phyloP scores from a whole-genome alignment of 1,284 basidiomycete genomes.

The Pisolithus thermaeus region DNA sequence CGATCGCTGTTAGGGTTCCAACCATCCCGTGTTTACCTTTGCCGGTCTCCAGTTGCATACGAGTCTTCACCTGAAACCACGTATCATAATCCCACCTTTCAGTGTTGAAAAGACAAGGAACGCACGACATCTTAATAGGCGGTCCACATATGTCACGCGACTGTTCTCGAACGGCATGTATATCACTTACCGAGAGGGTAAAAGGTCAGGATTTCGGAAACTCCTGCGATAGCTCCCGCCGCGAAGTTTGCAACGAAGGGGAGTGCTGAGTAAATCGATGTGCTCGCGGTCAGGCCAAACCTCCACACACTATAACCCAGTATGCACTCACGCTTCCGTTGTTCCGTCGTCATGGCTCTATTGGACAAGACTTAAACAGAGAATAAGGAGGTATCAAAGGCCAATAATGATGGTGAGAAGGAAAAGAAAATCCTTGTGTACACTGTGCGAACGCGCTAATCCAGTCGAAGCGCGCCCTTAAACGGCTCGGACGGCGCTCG shows the following conservation, averaged over 20 bases:
- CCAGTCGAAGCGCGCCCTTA: not conserved
- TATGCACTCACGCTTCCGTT: constrained; percentile 40
- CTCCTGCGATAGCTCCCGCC: constrained; percentile 86
- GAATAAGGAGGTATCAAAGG: not conserved
- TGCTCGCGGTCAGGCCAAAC: not conserved
- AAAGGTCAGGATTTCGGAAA: constrained; percentile 88
- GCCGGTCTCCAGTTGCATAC: constrained; percentile 91
- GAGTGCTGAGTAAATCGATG: constrained; percentile 47
- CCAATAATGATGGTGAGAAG: not conserved
- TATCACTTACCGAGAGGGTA: constrained; percentile 78
- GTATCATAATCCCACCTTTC: constrained; percentile 13
- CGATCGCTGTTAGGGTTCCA: constrained; percentile 72
- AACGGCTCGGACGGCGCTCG: not conserved
- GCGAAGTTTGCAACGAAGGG: constrained; percentile 86
- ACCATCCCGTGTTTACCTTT: constrained; percentile 77
- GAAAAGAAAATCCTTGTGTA: not conserved
- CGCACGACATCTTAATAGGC: constrained; percentile 48
- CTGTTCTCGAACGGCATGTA: constrained; percentile 29
- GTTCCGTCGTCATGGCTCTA: constrained; percentile 29
- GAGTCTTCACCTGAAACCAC: constrained; percentile 79
- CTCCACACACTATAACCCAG: not conserved
- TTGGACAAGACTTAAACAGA: not conserved
- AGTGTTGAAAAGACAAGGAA: constrained; percentile 7
- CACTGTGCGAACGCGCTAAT: not conserved
- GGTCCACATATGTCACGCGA: not conserved